Base-by-base conservation (phyloP, 208 protist genomes). In the Trypanosoma scelopori region DNA sequence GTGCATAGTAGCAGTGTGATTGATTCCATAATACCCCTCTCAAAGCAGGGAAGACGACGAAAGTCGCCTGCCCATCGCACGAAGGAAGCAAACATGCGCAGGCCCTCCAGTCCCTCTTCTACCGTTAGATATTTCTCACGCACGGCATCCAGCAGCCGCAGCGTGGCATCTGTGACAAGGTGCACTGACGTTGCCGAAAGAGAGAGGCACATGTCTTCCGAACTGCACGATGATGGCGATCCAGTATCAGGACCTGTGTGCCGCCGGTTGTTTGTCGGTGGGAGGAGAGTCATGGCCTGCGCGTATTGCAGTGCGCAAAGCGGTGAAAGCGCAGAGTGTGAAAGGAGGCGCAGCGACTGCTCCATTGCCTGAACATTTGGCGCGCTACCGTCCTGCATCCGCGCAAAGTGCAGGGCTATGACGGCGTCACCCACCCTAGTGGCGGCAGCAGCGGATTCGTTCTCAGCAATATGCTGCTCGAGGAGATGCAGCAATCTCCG, bases 201-300 rank as follows among this genome's bases (percentile, higher is more conserved):
- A 37, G 42, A 27, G 18, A 57, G 48, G 20, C 2, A 16, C 7
- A 13, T 48, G 20, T 57, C 18, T 20, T 60, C 43, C 16, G 6
- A 5, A 37, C 18, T 20, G 25, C 59, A 22, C 39, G 27, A 32
- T 12, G 11, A 43, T 18, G 25, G 30, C 22, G 47, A 32, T 18
- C 18, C 5, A 9, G 12, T 28, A 18, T 28, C 32, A 23, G 1
- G 12, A 41, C 13, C 27, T 5, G n/a, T 62, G 20, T 61, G 64
- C 39, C 58, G 55, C 2, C 49, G 15, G 28, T 69, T 73, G 12
- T 23, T 65, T 9, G 66, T 39, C 3, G 63, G 60, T 0, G 65
- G 65, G 39, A 81, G 49, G 5, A 81, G 42, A 35, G 75, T 73
- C 13, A 81, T 28, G 47, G 69, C 50, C 48, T 70, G 59, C n/a